Percentiles rank a stretch among this genome's conserved stretches.
Evolutionary conservation across 192 early-diverging fungal species (phyloP).

Genomic region (Backusella liffmaniae): DNA sequence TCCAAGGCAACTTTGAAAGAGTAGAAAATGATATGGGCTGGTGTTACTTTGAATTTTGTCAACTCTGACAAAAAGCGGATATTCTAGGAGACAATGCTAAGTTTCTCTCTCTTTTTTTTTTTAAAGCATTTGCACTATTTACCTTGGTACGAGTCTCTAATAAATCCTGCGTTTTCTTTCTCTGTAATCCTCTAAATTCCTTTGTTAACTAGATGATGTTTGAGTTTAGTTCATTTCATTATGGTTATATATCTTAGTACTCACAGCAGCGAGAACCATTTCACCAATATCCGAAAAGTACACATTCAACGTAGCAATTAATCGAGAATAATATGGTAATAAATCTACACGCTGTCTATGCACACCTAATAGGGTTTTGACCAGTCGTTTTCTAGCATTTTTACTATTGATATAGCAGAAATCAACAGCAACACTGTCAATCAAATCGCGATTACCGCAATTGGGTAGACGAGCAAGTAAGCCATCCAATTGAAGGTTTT

Average conservation of each 20-base stretch:
- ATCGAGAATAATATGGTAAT: constrained; percentile 86
- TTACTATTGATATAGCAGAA: constrained; percentile 93
- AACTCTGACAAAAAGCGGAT: constrained; percentile 88
- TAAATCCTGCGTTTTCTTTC: constrained; percentile 67
- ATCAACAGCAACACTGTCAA: constrained; percentile 88
- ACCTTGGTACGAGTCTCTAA: constrained; percentile 78
- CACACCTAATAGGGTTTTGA: constrained; percentile 75
- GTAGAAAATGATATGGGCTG: constrained; percentile 78
- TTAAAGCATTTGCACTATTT: neutral
- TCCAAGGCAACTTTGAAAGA: constrained; percentile 85
- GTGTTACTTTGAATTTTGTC: constrained; percentile 89
- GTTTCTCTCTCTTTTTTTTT: neutral
- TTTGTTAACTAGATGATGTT: constrained; percentile 57
- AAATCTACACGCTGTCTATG: constrained; percentile 80
- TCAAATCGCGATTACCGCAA: constrained; percentile 77
- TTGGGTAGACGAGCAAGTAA: constrained; percentile 73
- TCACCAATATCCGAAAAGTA: constrained; percentile 88
- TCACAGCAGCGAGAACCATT: constrained; percentile 62
- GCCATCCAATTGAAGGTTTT: constrained; percentile 57
- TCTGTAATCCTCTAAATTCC: constrained; percentile 70
- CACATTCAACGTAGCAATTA: constrained; percentile 83
- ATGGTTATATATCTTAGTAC: neutral
- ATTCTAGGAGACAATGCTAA: constrained; percentile 43
- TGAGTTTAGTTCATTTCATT: constrained; percentile 16
- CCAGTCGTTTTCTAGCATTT: constrained; percentile 68